Conservation (phyloP, 176 grass and related monocot genomes). For the Poa annua region DNA sequence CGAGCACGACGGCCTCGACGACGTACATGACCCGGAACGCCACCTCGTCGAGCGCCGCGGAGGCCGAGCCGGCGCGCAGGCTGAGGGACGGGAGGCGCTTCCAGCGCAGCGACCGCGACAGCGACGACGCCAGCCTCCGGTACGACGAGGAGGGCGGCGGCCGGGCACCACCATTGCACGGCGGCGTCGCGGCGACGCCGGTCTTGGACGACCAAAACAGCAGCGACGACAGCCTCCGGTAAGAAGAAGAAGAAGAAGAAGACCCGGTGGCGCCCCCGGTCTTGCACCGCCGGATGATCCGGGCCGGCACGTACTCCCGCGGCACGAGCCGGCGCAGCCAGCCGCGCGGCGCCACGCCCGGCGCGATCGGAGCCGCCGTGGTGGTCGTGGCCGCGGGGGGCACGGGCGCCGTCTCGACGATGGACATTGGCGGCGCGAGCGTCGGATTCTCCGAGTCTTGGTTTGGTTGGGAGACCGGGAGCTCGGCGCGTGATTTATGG, state of each 20-base stretch:
- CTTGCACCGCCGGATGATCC: conserved; percentile 44
- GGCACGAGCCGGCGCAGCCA: conserved; percentile 49
- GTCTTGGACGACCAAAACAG: conserved; percentile 52
- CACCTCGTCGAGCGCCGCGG: conserved; percentile 59
- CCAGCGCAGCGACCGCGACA: conserved; percentile 58
- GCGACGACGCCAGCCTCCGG: conserved; percentile 48
- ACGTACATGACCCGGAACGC: conserved; percentile 72
- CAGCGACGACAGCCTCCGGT: conserved; percentile 42
- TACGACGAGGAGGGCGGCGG: conserved; percentile 9
- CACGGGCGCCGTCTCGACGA: conserved; percentile 43
- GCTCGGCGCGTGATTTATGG: not conserved
- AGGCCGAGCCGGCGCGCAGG: conserved; percentile 48
- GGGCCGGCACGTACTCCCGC: conserved; percentile 31
- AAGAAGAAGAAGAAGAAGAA: not conserved
- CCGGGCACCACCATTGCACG: not conserved
- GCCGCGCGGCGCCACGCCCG: conserved; percentile 27
- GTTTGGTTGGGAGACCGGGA: not conserved
- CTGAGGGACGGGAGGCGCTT: conserved; percentile 47
- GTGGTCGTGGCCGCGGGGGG: not conserved
- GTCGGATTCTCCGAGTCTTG: not conserved
- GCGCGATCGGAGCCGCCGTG: not conserved
- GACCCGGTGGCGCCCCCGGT: not conserved
- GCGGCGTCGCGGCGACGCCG: not conserved
- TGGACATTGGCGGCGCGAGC: not conserved
- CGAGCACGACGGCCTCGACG: conserved; percentile 85